A percentile compares a stretch with the other conserved stretches of the same genome.
Conservation (phyloP, 306 rosid species). For the Hippophae gyantsensis region DNA sequence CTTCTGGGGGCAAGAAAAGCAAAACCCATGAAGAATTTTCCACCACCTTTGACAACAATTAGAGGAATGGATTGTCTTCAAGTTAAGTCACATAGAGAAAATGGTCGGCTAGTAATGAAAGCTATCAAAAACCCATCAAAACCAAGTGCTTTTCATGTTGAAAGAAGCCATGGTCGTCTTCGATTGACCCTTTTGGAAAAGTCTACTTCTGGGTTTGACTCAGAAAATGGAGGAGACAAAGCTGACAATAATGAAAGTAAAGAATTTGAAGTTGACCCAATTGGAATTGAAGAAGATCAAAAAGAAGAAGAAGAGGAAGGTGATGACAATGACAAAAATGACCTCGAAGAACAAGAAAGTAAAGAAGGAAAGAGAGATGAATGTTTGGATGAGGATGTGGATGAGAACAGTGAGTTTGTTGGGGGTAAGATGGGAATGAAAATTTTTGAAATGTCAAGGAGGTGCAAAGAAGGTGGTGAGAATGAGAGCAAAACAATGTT, state of each 20-base stretch:
- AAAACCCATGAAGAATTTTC: slow-evolving; percentile 23
- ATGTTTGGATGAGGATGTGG: slow-evolving; percentile 23
- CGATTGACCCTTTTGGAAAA: slow-evolving; percentile 22
- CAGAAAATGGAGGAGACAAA: too few species aligned
- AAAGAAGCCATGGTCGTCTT: slow-evolving; percentile 48
- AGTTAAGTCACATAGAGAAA: slow-evolving; percentile 39
- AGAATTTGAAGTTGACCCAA: too few species aligned
- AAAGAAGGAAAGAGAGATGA: slow-evolving; percentile 6
- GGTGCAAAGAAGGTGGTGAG: slow-evolving; percentile 66
- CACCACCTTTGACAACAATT: slow-evolving; percentile 47
- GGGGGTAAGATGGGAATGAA: slow-evolving; percentile 34
- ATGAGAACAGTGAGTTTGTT: slow-evolving; percentile 14
- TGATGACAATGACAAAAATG: background rate
- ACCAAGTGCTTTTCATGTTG: slow-evolving; percentile 24
- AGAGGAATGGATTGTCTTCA: slow-evolving; percentile 26
- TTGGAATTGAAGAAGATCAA: background rate
- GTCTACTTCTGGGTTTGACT: background rate
- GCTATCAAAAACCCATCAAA: slow-evolving; percentile 27
- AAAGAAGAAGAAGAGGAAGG: background rate
- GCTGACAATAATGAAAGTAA: too few species aligned
- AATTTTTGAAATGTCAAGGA: slow-evolving; percentile 33
- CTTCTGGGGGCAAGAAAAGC: slow-evolving; percentile 7
- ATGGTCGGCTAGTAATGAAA: slow-evolving; percentile 46
- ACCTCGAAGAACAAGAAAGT: background rate
- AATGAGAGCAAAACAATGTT: slow-evolving; percentile 22